Evolutionary conservation across 1,284 basidiomycete species (phyloP).

Genomic region (Psilocybe mexicana): DNA sequence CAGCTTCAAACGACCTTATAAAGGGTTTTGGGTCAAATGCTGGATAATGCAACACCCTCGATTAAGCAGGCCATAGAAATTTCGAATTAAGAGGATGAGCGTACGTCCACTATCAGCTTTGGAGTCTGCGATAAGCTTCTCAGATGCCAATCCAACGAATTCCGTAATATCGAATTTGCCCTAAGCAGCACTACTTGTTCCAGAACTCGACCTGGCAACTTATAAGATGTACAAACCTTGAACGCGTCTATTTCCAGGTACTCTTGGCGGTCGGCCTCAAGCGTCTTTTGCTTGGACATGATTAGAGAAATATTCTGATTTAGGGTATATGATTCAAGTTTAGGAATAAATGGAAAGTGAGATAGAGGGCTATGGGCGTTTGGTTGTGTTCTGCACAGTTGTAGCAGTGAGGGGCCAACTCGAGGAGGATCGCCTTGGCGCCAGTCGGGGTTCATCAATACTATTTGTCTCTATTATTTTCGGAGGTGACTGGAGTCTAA

Average conservation of each 20-base stretch:
- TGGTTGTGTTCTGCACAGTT: too few relatives aligned
- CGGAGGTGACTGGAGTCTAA: neutral
- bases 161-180: constrained; percentile 92
- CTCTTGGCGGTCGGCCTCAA: constrained; percentile 50
- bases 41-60: constrained; percentile 30
- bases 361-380: too few relatives aligned
- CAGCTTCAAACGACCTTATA: constrained; percentile 87
- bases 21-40: constrained; percentile 96
- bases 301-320: neutral
- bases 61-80: neutral
- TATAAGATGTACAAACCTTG: constrained; percentile 45
- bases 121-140: constrained; percentile 83
- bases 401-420: neutral
- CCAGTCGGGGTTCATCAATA: neutral
- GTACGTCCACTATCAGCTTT: constrained; percentile 81
- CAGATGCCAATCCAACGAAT: constrained; percentile 83
- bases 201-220: neutral
- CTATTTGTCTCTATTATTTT: constrained; percentile 15
- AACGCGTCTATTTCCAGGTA: constrained; percentile 70
- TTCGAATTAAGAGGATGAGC: constrained; percentile 32
- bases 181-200: constrained; percentile 37
- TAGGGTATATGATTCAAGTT: neutral
- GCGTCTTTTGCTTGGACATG: constrained; percentile 26
- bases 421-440: neutral
- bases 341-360: neutral